Percentiles rank a stretch among this genome's conserved stretches.
These are phyloP conservation scores for Arthromyces matolae DNA, from an alignment of 768 basidiomycete genomes.

Conservation along the genomic window DNA sequence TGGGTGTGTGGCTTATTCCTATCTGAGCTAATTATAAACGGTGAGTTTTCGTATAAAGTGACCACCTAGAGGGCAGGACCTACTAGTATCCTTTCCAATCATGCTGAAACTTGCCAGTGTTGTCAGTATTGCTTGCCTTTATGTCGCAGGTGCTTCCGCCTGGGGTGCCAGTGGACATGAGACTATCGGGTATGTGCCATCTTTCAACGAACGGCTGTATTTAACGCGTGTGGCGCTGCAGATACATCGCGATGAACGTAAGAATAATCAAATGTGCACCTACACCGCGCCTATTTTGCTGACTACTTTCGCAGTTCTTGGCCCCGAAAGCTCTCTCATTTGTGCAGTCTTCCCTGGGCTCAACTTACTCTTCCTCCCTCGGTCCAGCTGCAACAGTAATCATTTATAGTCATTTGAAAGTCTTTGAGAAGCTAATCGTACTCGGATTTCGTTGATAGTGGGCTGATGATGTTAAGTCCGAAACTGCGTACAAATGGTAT, in stretches of 20 bases:
- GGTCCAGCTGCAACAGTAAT: constrained; percentile 47
- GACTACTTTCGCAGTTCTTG: constrained; percentile 37
- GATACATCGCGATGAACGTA: constrained; percentile 42
- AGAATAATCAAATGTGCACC: neutral
- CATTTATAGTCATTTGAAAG: too few species aligned
- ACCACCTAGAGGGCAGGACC: too few species aligned
- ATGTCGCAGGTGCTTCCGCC: constrained; percentile 21
- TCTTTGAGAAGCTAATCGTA: too few species aligned
- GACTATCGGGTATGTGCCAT: constrained; percentile 35
- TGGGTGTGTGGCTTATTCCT: too few species aligned
- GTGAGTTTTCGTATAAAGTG: too few species aligned
- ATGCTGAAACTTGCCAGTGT: constrained; percentile 9
- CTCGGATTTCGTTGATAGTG: constrained; percentile 34
- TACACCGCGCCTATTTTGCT: too few species aligned
- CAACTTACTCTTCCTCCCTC: constrained; percentile 41
- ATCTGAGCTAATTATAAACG: too few species aligned
- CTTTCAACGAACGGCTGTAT: neutral
- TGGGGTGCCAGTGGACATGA: constrained; percentile 45
- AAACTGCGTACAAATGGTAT: constrained; percentile 36
- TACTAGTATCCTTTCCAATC: neutral
- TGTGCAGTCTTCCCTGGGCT: constrained; percentile 41
- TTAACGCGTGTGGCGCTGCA: constrained; percentile 11
- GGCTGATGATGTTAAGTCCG: constrained; percentile 47
- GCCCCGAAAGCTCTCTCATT: constrained; percentile 44
- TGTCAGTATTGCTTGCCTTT: constrained; percentile 10